Percentiles rank a stretch among this genome's conserved stretches.
These are phyloP conservation scores for Cucurbita argyrosperma DNA, from an alignment of 306 rosid species.

Conservation along the genomic window DNA sequence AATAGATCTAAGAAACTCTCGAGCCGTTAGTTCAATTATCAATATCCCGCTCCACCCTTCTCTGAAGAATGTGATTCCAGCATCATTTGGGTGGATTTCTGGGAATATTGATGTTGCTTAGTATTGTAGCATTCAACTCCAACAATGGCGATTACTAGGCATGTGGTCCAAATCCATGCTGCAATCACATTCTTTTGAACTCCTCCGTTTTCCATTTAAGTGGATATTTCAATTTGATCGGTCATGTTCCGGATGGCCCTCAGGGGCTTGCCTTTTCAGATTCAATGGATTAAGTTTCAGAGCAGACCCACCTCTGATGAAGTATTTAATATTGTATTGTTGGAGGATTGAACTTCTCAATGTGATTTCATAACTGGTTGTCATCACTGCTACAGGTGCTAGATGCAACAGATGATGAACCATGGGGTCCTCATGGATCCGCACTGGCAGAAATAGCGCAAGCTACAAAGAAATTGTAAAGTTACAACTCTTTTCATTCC, in stretches of 20 bases:
- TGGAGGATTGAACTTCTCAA: not conserved
- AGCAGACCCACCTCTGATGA: not conserved
- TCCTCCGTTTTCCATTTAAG: not conserved
- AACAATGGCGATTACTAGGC: not conserved
- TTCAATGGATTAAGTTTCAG: not conserved
- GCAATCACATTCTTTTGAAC: not conserved
- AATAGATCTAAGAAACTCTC: not conserved
- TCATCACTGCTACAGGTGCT: conserved; percentile 39
- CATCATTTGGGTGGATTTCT: not conserved
- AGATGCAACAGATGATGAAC: conserved; percentile 98
- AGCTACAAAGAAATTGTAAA: conserved; percentile 91
- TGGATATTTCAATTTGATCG: not conserved
- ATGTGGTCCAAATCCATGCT: not conserved
- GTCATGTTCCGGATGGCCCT: not conserved
- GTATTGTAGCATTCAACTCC: not conserved
- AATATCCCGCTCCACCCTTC: not conserved
- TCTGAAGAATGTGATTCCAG: not conserved
- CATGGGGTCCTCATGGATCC: conserved; percentile 99
- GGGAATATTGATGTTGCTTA: not conserved
- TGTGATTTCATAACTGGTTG: not conserved
- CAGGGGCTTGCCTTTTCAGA: not conserved
- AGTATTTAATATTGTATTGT: not conserved
- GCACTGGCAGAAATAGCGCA: conserved; percentile 81
- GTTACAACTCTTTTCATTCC: not conserved
- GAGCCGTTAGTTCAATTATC: not conserved